phyloP scores from a whole-genome alignment of 1,284 basidiomycete species.

The Rhodotorula mucilaginosa region DNA sequence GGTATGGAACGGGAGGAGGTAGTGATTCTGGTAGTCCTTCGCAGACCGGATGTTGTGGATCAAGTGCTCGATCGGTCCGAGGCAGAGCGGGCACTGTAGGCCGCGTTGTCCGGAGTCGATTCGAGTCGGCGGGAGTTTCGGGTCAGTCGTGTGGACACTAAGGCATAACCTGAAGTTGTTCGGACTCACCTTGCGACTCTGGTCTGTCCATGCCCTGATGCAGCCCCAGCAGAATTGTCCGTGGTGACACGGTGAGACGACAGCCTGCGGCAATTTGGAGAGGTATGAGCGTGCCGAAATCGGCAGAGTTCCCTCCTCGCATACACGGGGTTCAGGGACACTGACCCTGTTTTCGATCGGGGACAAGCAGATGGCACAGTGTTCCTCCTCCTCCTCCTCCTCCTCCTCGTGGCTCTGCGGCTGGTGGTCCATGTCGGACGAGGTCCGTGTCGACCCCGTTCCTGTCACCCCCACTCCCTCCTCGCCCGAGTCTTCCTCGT shows the following conservation, averaged over 20 bases:
- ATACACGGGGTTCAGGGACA: too few species aligned
- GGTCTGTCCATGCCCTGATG: conserved; percentile 46
- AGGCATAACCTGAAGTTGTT: conserved; percentile 3
- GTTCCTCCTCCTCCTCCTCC: conserved; percentile 35
- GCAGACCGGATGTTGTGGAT: conserved; percentile 45
- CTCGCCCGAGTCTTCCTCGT: conserved; percentile 4
- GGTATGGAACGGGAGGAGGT: conserved; percentile 39
- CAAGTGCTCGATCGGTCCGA: conserved; percentile 42
- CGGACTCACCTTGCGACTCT: conserved; percentile 43
- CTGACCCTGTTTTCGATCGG: conserved; percentile 43
- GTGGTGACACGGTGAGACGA: conserved; percentile 45
- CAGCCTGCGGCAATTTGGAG: conserved; percentile 25
- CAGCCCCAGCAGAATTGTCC: conserved; percentile 48
- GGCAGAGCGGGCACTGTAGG: conserved; percentile 47
- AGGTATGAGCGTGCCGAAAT: not conserved
- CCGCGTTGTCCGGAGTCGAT: conserved; percentile 5
- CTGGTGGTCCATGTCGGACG: not conserved
- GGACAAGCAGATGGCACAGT: conserved; percentile 47
- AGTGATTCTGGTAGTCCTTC: conserved; percentile 45
- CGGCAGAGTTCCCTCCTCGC: not conserved
- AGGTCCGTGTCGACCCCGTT: not conserved
- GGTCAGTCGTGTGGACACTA: conserved; percentile 8
- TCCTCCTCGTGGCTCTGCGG: conserved; percentile 13
- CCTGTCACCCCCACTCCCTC: not conserved
- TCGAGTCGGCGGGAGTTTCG: not conserved